Evolutionary conservation across 1,139 yeast genomes (phyloP), one percentile per base, ranked within the genome.

Genomic region (Taiozyma onychis): DNA sequence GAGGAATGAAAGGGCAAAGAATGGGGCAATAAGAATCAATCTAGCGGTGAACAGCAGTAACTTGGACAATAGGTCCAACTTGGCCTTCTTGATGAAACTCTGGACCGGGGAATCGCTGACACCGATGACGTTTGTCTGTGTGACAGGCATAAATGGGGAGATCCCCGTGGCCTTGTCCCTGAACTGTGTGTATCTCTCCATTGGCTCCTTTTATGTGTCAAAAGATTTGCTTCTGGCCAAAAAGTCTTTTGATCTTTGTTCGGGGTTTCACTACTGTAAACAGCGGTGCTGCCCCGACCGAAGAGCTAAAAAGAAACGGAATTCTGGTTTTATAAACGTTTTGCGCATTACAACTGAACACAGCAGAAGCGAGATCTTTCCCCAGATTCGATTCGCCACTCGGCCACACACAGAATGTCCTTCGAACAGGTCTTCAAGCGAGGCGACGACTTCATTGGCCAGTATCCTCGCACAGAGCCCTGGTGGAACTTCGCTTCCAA

Each of bases 121-220:
- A 3, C 57, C 57, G 24, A 53, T 41, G n/a, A 50, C 47, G 9
- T 43, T 44, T 2, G 52, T 50, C 5, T 45, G 52, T 6, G 43
- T 21, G 6, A 53, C 64, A 0, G 90, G 89, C 70, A 83, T 72
- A 56, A 85, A 86, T 3, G 95, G 95, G 1, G 89, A 80, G 18
- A 85, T 83, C n/a, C 95, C 95, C 3, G 93, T 85, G 3, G 88
- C 88, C 58, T 81, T 84, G 61, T 86, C 95, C 65, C 91, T 77
- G 80, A 84, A 86, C 53, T 75, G 75, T 39, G 88, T 80, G 66
- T 78, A 85, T 67, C 85, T 85, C 66, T 85, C 95, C 95, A 85
- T 85, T 18, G 30, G n/a, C 9, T 6, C 4, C 14, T 21, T 11
- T 6, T 37, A 9, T 21, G 41, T 37, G 26, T 37, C 41, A 37